Evolutionary conservation across 225 moss, liverwort and hornwort species (phyloP), one percentile per base, ranked within the genome.

Genomic region (Sphagnum contortum): DNA sequence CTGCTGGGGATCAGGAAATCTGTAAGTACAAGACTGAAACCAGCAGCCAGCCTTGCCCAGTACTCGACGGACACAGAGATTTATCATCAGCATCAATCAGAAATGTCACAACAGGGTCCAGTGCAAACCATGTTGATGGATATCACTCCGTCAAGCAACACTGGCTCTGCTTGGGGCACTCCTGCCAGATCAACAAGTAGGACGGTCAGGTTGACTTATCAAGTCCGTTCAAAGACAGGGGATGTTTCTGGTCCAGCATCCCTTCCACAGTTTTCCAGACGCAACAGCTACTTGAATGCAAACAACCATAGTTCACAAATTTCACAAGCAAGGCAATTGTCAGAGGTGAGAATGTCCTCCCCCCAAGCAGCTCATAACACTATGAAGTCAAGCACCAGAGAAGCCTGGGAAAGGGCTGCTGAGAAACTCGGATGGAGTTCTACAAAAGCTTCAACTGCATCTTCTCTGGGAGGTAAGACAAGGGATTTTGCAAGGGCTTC

Each of bases 371-470:
- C 64, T 60, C 48, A 29, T 7, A 49, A 57, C 3, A 11, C 48
- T 59, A 50, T 67, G 64, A 64, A 70, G 50, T 55, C 60, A 6
- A 59, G 63, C 5, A 4, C 55, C 9, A 68, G 57, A 57, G 83
- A 83, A 71, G 68, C 77, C 47, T 84, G 84, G 84, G 71, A 75
- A 61, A 62, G 71, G 61, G 84, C 84, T 12, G 80, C 84, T 45
- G 66, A 73, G 8, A 80, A 75, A 59, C 45, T 84, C 46, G 80
- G 84, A 11, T 0, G 66, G 44, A 51, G 5, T 3, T 63, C 73
- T 50, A 57, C 48, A 51, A 77, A 63, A 47, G 56, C 74, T 51
- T 53, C 66, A 64, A 70, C 45, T 65, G 65, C 72, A 58, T 49
- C 74, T 44, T 66, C 74, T 57, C 57, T 62, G 14, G 67, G 65